A percentile compares a stretch with the other conserved stretches of the same genome.
Evolutionary conservation across 192 early-diverging fungal genomes (phyloP).

Genomic region (Backusella westeae): DNA sequence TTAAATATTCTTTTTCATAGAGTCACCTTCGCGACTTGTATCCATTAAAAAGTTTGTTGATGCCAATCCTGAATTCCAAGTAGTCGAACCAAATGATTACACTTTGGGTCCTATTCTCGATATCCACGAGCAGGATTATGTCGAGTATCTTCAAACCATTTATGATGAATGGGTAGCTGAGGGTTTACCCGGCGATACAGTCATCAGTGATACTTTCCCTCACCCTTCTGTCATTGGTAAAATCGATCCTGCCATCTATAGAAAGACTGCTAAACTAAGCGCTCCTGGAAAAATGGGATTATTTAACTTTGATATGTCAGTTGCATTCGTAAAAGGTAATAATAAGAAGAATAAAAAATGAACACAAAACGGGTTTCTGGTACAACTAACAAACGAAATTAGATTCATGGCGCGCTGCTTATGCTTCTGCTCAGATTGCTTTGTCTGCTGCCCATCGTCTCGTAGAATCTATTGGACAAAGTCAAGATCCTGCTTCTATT

Average conservation of each 20-base stretch:
- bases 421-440: slow-evolving; percentile 61
- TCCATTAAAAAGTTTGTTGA: slow-evolving; percentile 16
- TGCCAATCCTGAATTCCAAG: slow-evolving; percentile 7
- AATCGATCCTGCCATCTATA: neutral
- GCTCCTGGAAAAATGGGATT: neutral
- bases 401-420: slow-evolving; percentile 64
- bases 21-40: slow-evolving; percentile 16
- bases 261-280: neutral
- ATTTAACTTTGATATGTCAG: slow-evolving; percentile 5
- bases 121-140: slow-evolving; percentile 59
- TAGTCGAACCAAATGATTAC: slow-evolving; percentile 39
- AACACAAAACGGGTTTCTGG: neutral
- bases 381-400: neutral
- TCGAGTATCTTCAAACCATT: slow-evolving; percentile 57
- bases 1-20: neutral
- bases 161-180: slow-evolving; percentile 50
- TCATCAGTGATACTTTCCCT: slow-evolving; percentile 2
- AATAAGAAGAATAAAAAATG: neutral
- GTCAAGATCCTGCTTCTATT: slow-evolving; percentile 42
- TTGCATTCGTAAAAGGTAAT: slow-evolving; percentile 10
- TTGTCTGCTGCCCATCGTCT: slow-evolving; percentile 56
- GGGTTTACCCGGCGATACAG: neutral
- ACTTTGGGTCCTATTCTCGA: slow-evolving; percentile 51
- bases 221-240: neutral
- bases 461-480: slow-evolving; percentile 34